These are phyloP conservation scores for Amyloporia xantha DNA, from an alignment of 768 basidiomycete genomes.

Conservation along the genomic window DNA sequence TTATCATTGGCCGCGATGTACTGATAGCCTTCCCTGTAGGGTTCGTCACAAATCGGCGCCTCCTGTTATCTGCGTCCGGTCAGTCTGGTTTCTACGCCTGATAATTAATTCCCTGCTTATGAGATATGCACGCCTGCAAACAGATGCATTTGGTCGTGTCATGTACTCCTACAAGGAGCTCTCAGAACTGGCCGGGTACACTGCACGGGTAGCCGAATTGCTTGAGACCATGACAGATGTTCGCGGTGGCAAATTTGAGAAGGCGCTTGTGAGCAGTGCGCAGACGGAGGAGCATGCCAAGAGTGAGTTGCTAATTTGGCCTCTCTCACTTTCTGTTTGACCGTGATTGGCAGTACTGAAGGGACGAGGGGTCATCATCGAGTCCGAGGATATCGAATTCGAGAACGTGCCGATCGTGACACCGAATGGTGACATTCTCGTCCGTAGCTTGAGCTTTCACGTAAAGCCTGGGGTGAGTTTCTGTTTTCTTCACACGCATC, in stretches of 20 bases:
- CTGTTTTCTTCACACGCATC: slow-evolving; percentile 1
- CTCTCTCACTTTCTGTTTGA: background rate
- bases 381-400: slow-evolving; percentile 87
- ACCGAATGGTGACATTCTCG: slow-evolving; percentile 90
- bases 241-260: slow-evolving; percentile 78
- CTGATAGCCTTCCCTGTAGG: slow-evolving; percentile 36
- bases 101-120: too few species aligned
- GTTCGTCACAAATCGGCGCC: slow-evolving; percentile 92
- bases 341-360: slow-evolving; percentile 52
- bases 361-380: slow-evolving; percentile 71
- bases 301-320: slow-evolving; percentile 40
- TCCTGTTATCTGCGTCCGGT: slow-evolving; percentile 84
- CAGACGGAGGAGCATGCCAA: slow-evolving; percentile 65
- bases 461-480: slow-evolving; percentile 75
- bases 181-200: slow-evolving; percentile 93
- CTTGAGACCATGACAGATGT: slow-evolving; percentile 90
- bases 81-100: slow-evolving; percentile 12
- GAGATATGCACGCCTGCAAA: slow-evolving; percentile 1
- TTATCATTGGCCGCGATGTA: background rate
- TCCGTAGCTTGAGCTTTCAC: slow-evolving; percentile 79
- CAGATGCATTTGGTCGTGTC: slow-evolving; percentile 90
- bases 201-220: slow-evolving; percentile 80
- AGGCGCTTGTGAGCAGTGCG: slow-evolving; percentile 75
- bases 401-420: slow-evolving; percentile 93
- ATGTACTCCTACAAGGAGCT: slow-evolving; percentile 99